Evolutionary conservation across 768 basidiomycete genomes (phyloP).

Genomic region (Rhizopogon sp.): DNA sequence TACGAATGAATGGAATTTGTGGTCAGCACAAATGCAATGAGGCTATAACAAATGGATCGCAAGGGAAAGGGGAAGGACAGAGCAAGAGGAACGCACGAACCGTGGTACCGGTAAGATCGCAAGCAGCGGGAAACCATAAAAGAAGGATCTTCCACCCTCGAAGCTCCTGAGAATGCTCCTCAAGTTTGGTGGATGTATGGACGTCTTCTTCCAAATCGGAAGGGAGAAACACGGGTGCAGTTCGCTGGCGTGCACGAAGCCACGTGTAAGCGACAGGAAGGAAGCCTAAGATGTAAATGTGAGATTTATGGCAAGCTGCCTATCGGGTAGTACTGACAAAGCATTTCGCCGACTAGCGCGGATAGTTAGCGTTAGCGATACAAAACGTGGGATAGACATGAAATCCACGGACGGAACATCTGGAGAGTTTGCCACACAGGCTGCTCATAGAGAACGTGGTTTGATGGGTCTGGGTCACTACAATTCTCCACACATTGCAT

Average conservation of each 20-base stretch:
- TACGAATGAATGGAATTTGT: slow-evolving; percentile 6
- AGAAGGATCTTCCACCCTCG: slow-evolving; percentile 68
- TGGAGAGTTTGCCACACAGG: slow-evolving; percentile 91
- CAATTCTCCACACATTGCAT: slow-evolving; percentile 99
- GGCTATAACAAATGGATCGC: not conserved
- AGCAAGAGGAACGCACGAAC: slow-evolving; percentile 44
- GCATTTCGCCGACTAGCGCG: slow-evolving; percentile 83
- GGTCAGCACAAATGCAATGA: slow-evolving; percentile 11
- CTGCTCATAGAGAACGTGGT: slow-evolving; percentile 82
- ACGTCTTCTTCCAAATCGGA: slow-evolving; percentile 43
- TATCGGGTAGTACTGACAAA: slow-evolving; percentile 52
- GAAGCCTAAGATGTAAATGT: slow-evolving; percentile 53
- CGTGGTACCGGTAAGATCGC: slow-evolving; percentile 89
- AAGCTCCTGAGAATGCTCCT: slow-evolving; percentile 36
- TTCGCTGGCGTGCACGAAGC: slow-evolving; percentile 42
- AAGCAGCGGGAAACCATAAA: slow-evolving; percentile 84
- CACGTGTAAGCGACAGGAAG: slow-evolving; percentile 76
- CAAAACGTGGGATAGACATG: slow-evolving; percentile 8
- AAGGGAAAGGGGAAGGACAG: not conserved
- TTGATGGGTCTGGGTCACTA: slow-evolving; percentile 50
- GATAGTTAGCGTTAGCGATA: slow-evolving; percentile 34
- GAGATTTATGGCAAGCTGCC: slow-evolving; percentile 8
- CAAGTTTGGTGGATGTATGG: slow-evolving; percentile 28
- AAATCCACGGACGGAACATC: slow-evolving; percentile 69
- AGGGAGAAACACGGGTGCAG: slow-evolving; percentile 50